phyloP scores from a whole-genome alignment of 257 asterid species.

The Ophiorrhiza pumila region DNA sequence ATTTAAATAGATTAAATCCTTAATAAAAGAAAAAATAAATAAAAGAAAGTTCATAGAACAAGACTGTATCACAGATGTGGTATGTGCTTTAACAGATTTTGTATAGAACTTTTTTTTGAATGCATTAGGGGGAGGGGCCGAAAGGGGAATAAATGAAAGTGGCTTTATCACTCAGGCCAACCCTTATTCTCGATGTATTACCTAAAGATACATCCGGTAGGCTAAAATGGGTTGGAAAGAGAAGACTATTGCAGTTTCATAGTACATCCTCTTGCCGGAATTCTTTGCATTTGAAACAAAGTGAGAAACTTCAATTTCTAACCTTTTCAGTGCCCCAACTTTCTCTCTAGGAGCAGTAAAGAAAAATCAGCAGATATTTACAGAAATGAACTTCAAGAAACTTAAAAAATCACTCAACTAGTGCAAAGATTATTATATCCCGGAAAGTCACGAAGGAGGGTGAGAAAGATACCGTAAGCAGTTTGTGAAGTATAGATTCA shows the following conservation, averaged over 20 bases:
- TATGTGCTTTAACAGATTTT: no score
- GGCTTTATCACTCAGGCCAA: no score
- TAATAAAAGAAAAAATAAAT: not conserved
- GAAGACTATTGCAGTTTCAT: no score
- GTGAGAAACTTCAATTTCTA: not conserved
- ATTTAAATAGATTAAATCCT: not conserved
- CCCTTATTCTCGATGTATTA: not conserved
- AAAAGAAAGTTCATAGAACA: not conserved
- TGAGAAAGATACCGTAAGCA: constrained; percentile 51
- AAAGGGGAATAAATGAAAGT: no score
- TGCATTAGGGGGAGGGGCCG: no score
- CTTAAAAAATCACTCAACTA: not conserved
- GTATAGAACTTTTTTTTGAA: no score
- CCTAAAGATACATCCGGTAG: not conserved
- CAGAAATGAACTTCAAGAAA: not conserved
- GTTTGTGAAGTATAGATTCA: constrained; percentile 84
- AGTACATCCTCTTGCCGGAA: not conserved
- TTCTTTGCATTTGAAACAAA: not conserved
- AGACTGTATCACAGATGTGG: not conserved
- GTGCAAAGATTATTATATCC: constrained; percentile 1
- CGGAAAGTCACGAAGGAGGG: not conserved
- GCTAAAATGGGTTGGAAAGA: no score
- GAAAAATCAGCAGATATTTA: not conserved
- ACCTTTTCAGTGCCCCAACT: not conserved
- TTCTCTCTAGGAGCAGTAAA: not conserved